Evolutionary conservation across 83 land plant species (phyloP), one percentile per base, ranked within the genome.

Genomic region (Isoetes engelmannii): DNA sequence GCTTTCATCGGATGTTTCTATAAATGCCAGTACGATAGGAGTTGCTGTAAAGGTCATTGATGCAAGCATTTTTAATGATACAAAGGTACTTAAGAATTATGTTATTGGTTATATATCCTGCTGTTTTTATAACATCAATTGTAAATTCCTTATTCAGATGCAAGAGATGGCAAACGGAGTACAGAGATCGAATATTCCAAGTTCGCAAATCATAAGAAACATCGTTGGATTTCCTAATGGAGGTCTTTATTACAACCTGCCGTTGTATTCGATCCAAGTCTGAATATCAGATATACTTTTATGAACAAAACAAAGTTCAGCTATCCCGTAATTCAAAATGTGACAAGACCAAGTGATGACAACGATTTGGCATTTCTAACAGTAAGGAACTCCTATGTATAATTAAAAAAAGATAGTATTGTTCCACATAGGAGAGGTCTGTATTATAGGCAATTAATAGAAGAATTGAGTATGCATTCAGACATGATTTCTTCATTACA

Each of bases 331-430:
- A 50, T 69, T 19, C 19, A 46, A 43, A 48, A 41, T 42, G 66
- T 75, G 37, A 43, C 45, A 12, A 75, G 75, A 21, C 77, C 77
- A 5, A 10, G 47, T 17, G 48, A 48, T 20, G 75, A 75, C 54
- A 67, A 70, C 13, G 77, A 75, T 60, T 18, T 75, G 18, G 77
- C 77, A 44, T 75, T 70, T 50, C 69, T 75, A 67, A 70, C 67
- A 4, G 77, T 75, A 59, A 75, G 77, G 15, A 69, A 56, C 44
- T 28, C 1, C 20, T 37, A 57, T 69, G 4, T 57, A 19, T 66
- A 28, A 28, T 2, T 28, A 28, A 28, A 28, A 28, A 28, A 28
- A 28, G 37, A 28, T 28, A 28, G 37, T 28, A 28, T 28, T 28
- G 37, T 28, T 28, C 37, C 37, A 28, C 37, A 28, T 28, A 28